Conservation (phyloP, 257 asterid species). For the Asclepias syriaca region DNA sequence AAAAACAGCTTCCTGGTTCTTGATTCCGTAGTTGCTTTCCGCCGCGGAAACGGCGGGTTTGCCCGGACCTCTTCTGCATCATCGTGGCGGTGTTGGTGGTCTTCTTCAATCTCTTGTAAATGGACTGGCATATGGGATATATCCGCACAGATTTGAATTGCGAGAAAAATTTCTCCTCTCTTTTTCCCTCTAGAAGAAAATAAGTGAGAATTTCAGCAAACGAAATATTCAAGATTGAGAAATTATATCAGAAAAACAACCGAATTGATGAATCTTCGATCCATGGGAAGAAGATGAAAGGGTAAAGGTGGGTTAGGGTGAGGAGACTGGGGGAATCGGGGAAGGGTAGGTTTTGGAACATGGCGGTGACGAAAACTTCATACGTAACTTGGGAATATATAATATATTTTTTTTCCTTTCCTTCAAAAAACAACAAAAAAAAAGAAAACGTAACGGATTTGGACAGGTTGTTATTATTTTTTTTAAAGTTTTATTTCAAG, state of each 20-base stretch:
- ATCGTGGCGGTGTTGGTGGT: neutral
- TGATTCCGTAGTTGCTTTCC: constrained; percentile 21
- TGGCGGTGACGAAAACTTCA: neutral
- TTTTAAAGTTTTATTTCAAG: no score
- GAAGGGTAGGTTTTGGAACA: neutral
- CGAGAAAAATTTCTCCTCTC: neutral
- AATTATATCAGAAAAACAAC: neutral
- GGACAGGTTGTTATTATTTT: no score
- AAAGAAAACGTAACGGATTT: no score
- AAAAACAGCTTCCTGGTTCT: constrained; percentile 44
- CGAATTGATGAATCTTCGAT: neutral
- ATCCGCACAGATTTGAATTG: neutral
- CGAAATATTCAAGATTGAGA: neutral
- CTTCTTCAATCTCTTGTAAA: constrained; percentile 14
- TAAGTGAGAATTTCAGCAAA: no score
- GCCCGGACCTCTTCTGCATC: neutral
- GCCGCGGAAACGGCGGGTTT: constrained; percentile 11
- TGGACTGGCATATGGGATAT: constrained; percentile 28
- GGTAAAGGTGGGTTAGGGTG: neutral
- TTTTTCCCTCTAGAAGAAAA: no score
- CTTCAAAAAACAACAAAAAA: no score
- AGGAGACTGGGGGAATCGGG: neutral
- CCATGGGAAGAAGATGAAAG: no score
- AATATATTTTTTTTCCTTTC: no score
- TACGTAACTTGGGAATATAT: neutral